phyloP scores from a whole-genome alignment of 805 yeast genomes.

The Starmerella apis region DNA sequence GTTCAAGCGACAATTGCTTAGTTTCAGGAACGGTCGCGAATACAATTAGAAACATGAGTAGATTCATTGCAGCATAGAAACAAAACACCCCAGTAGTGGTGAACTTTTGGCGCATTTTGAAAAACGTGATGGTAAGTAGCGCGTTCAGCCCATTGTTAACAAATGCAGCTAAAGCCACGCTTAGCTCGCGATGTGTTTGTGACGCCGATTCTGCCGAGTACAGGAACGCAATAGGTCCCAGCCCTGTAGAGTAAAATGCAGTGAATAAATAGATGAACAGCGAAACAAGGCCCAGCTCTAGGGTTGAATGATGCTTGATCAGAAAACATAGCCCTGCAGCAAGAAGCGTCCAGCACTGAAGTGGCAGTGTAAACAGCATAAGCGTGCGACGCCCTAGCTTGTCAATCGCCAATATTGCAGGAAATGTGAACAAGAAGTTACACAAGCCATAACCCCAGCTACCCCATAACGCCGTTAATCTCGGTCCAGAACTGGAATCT shows the following conservation, averaged over 20 bases:
- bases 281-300: conserved; percentile 55
- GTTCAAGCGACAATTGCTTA: conserved; percentile 61
- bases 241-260: conserved; percentile 68
- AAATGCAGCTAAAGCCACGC: conserved; percentile 35
- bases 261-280: conserved; percentile 66
- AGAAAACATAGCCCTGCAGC: conserved; percentile 53
- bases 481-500: conserved; percentile 22
- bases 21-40: conserved; percentile 52
- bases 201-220: conserved; percentile 57
- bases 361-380: conserved; percentile 49
- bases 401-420: conserved; percentile 73
- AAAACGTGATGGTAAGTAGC: conserved; percentile 67
- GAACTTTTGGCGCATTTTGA: conserved; percentile 54
- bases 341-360: conserved; percentile 46
- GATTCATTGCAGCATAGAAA: conserved; percentile 79
- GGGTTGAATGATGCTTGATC: conserved; percentile 38
- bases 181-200: conserved; percentile 24
- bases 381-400: conserved; percentile 60
- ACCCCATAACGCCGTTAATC: conserved; percentile 56
- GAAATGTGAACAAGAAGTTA: conserved; percentile 69
- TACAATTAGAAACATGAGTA: conserved; percentile 57
- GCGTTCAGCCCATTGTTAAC: conserved; percentile 44
- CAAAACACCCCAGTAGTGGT: conserved; percentile 80
- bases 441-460: conserved; percentile 81
- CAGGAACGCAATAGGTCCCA: conserved; percentile 85